Base-by-base conservation (phyloP, 306 rosid species). In the Cucurbita argyrosperma region DNA sequence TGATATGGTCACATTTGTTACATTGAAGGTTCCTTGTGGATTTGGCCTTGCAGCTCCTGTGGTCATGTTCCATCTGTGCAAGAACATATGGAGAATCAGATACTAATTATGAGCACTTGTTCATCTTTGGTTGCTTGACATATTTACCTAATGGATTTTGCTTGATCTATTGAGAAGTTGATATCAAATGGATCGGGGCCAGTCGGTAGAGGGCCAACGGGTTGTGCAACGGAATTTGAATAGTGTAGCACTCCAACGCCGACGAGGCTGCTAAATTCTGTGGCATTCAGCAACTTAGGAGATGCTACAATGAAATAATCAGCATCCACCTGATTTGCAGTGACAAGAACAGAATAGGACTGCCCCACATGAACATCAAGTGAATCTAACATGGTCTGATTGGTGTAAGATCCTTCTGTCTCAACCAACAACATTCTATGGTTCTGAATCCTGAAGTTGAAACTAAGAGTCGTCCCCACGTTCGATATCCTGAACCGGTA, bases 281-380 rank as follows among this genome's bases (percentile, higher is more conserved):
- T 63, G 69, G 8, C n/a, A 63, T 61, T 49, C 52, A 74, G 64
- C 82, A 87, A 30, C 76, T 86, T 93, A 18, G 98, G 86, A 80
- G 89, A 77, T 38, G 94, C 97, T 30, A 89, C 90, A 53, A 90
- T 84, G 85, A 84, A 85, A 50, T 86, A 90, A 76, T 89, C 97
- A 62, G 88, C 85, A 13, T 80, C 88, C 46, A 30, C 73, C 82
- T 93, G 93, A 74, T 87, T 63, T 52, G 89, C 87, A 13, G 90
- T 86, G 76, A 93, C 89, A 55, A 93, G 92, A 81, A 90, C 89
- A 2, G 92, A 87, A 75, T 87, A 88, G 77, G 98, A 93, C 74
- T 93, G 92, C 39, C 96, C 98, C 21, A 93, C 90, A 77, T 93
- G 98, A 18, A 90, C 88, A 80, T 89, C 97, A 72, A 93, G 88